A percentile compares a stretch with the other conserved stretches of the same genome.
phyloP scores from a whole-genome alignment of 2,329 filamentous ascomycete genomes.

The Xylariomycetidae sp. region DNA sequence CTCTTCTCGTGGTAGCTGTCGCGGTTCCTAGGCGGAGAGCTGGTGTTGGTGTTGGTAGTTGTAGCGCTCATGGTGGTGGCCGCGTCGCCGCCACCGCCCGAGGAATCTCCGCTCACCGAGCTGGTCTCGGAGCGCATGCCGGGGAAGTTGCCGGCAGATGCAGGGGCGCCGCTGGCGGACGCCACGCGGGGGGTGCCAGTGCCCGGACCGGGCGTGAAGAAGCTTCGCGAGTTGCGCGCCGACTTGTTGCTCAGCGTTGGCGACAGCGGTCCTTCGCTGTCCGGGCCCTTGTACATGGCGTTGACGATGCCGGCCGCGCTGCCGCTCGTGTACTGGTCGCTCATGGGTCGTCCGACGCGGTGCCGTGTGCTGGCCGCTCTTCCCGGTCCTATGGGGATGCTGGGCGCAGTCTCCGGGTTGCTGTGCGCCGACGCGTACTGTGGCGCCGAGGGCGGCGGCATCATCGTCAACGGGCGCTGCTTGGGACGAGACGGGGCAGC shows the following conservation, averaged over 20 bases:
- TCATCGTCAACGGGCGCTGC: conserved; percentile 52
- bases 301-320: conserved; percentile 68
- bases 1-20: too few relatives aligned
- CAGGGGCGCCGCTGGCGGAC: conserved; percentile 40
- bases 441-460: conserved; percentile 32
- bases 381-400: conserved; percentile 61
- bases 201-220: conserved; percentile 52
- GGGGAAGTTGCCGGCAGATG: conserved; percentile 61
- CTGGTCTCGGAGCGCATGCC: conserved; percentile 62
- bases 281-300: conserved; percentile 79
- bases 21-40: too few relatives aligned
- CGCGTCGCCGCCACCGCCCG: conserved; percentile 44
- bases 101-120: conserved; percentile 62
- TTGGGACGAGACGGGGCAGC: conserved; percentile 32
- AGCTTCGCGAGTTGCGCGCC: conserved; percentile 52
- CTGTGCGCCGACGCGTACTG: conserved; percentile 38
- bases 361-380: conserved; percentile 42
- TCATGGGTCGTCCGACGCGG: conserved; percentile 51
- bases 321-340: conserved; percentile 58
- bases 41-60: too few relatives aligned
- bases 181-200: conserved; percentile 22
- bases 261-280: conserved; percentile 57
- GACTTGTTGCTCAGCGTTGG: conserved; percentile 48
- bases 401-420: conserved; percentile 69
- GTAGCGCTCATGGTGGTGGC: too few relatives aligned